These are phyloP conservation scores for Pinus albicaulis DNA, from an alignment of 75 land plant genomes.

Conservation along the genomic window DNA sequence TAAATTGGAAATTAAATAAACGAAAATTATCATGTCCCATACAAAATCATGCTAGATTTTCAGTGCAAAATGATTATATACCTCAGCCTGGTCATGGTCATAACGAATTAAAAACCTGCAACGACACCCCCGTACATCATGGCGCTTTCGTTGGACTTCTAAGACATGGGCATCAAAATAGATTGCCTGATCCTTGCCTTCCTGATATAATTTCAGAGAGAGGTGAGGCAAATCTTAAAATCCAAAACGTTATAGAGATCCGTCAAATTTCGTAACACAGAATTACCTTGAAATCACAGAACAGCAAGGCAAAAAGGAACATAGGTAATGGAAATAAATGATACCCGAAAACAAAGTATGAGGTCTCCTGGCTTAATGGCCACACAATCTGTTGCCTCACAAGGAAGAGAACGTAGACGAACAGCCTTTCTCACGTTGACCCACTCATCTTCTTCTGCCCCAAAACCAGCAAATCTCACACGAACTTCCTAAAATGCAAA, in stretches of 20 bases:
- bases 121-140: conserved; percentile 90
- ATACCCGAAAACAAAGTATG: conserved; percentile 87
- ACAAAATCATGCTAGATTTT: not conserved
- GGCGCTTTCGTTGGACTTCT: conserved; percentile 76
- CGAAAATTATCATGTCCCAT: not conserved
- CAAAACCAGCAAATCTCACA: conserved; percentile 83
- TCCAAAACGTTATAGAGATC: too few relatives aligned
- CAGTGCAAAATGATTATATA: conserved; percentile 4
- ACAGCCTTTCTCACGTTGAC: conserved; percentile 68
- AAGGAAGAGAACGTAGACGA: conserved; percentile 73
- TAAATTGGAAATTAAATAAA: not conserved
- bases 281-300: not conserved
- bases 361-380: conserved; percentile 68
- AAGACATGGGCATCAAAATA: conserved; percentile 84
- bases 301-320: not conserved
- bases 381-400: conserved; percentile 72
- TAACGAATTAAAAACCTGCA: conserved; percentile 80
- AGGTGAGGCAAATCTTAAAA: not conserved
- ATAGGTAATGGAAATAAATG: not conserved
- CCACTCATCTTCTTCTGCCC: conserved; percentile 95
- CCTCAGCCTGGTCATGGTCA: conserved; percentile 80
- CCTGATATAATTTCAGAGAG: conserved; percentile 36
- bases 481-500: conserved; percentile 58
- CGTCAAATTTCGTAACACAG: not conserved
- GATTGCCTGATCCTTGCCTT: conserved; percentile 68